Conservation (phyloP, 164 flowering plant species). For the Berberis thunbergii region DNA sequence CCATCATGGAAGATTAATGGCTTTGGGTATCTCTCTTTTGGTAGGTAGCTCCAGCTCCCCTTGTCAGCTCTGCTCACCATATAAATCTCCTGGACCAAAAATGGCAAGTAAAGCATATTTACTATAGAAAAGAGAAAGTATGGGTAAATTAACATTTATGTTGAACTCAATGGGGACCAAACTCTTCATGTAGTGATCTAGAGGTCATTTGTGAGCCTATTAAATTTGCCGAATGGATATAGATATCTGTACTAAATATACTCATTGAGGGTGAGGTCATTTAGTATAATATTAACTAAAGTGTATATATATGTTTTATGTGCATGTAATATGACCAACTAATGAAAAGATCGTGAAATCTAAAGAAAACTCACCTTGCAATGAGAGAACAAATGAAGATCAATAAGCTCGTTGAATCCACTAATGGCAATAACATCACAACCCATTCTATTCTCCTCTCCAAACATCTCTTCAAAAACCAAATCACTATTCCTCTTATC, state of each 20-base stretch:
- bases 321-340: background rate
- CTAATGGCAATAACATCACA: background rate
- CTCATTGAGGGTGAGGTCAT: too few relatives aligned
- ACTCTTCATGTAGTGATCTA: too few relatives aligned
- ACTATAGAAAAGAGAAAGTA: too few relatives aligned
- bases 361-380: constrained; percentile 2
- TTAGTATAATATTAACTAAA: too few relatives aligned
- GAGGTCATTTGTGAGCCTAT: too few relatives aligned
- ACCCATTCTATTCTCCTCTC: background rate
- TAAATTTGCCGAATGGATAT: too few relatives aligned
- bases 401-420: background rate
- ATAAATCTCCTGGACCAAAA: constrained; percentile 32
- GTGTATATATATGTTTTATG: too few relatives aligned
- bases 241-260: too few relatives aligned
- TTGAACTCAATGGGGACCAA: too few relatives aligned
- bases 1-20: constrained; percentile 68
- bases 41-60: constrained; percentile 22
- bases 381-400: background rate
- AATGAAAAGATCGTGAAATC: background rate
- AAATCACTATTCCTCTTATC: constrained; percentile 1
- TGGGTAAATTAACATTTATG: background rate
- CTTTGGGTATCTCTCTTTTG: constrained; percentile 39
- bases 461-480: background rate
- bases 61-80: constrained; percentile 29
- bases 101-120: background rate